Base-by-base conservation (phyloP, 176 grass and related monocot genomes). In the Themeda triandra region DNA sequence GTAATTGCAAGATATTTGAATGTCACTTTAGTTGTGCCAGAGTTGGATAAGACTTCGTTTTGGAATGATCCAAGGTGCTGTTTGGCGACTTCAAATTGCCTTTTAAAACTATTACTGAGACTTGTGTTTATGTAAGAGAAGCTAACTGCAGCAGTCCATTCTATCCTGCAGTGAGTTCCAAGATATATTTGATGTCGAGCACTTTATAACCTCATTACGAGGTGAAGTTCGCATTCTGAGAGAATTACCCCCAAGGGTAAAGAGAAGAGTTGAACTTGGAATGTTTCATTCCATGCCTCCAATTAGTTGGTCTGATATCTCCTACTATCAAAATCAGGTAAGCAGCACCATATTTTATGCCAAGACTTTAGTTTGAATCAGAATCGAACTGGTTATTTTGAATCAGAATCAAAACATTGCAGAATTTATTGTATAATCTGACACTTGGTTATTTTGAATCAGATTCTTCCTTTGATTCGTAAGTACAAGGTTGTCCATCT, bases 171-270 rank as follows among this genome's bases (percentile, higher is more conserved):
- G 93, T 37, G 88, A 95, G 74, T 98, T 98, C 63, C 91, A 95
- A 89, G 93, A 98, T 77, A 98, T 98, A 86, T 98, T 98, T 81
- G 91, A 98, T 82, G 89, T 95, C 1, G 93, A 98, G 69, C 88
- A 98, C 91, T 98, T 98, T 82, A 96, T 98, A 90, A 89, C 79
- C 62, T 98, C 96, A 4, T 89, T 98, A 71, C 84, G 91, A 74
- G 96, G 93, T 56, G 96, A 95, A 88, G 87, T 98, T 40, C 88
- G 91, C 48, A 98, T 98, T 62, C 67, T 96, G 60, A 98, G 91
- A 86, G 83, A 94, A 83, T 37, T 98, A 64, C 96, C 96, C 42
- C 89, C 83, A 54, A 92, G 74, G 87, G 69, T 98, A 54, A 95
- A 92, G 74, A 90, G 39, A 73, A 89, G 71, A 72, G 80, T 92